Percentiles rank a stretch among this genome's conserved stretches.
Conservation (phyloP, 495 filamentous ascomycete species). For the Neurospora sp. region DNA sequence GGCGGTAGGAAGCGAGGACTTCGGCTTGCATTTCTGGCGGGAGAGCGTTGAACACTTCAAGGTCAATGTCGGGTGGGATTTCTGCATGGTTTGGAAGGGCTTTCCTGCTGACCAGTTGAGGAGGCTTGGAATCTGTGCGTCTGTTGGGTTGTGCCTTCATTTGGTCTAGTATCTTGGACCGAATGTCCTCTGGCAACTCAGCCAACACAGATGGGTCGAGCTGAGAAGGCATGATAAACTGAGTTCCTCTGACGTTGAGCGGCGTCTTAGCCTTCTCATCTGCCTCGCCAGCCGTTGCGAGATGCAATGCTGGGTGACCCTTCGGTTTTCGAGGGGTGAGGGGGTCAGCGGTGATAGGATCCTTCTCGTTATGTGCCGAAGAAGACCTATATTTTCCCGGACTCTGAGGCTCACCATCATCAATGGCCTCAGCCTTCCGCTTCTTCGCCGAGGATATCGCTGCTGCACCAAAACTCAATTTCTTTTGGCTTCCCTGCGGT, state of each 20-base stretch:
- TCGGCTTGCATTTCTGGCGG: slow-evolving; percentile 78
- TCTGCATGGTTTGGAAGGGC: neutral
- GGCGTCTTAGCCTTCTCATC: slow-evolving; percentile 51
- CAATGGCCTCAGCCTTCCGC: slow-evolving; percentile 10
- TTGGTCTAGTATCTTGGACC: slow-evolving; percentile 53
- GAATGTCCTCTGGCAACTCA: slow-evolving; percentile 71
- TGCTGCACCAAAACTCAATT: slow-evolving; percentile 30
- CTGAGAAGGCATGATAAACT: slow-evolving; percentile 78
- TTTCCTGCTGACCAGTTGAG: neutral
- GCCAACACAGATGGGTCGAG: slow-evolving; percentile 64
- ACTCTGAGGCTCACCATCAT: slow-evolving; percentile 12
- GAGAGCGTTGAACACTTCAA: slow-evolving; percentile 62
- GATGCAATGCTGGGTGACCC: slow-evolving; percentile 43
- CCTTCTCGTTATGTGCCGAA: slow-evolving; percentile 25
- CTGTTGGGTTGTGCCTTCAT: slow-evolving; percentile 6
- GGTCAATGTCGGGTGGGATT: slow-evolving; percentile 51
- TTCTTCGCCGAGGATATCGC: slow-evolving; percentile 17
- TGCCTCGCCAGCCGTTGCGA: slow-evolving; percentile 42
- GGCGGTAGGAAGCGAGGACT: slow-evolving; percentile 57
- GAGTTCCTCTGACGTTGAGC: slow-evolving; percentile 71
- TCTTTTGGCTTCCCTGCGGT: slow-evolving; percentile 53
- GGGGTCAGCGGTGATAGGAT: slow-evolving; percentile 34
- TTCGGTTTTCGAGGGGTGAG: slow-evolving; percentile 59
- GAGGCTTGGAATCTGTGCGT: slow-evolving; percentile 6
- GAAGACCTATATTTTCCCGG: slow-evolving; percentile 4